Conservation (phyloP, 305 asterid genomes). For the Fraxinus dipetala region DNA sequence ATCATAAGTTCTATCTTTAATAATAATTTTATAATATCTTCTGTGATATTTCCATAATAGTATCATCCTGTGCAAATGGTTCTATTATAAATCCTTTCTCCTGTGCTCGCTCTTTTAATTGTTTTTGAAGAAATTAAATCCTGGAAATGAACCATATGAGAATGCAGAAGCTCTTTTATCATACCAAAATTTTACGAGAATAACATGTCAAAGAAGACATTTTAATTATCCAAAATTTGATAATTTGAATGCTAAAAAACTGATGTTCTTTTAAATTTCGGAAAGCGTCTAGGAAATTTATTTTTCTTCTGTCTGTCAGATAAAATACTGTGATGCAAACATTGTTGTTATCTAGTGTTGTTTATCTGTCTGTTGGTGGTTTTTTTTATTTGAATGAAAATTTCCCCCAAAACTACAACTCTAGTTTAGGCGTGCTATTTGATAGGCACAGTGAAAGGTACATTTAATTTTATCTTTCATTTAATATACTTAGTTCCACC, state of each 20-base stretch:
- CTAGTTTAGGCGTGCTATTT: neutral
- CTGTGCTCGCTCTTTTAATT: neutral
- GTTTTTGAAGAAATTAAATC: neutral
- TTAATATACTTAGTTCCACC: too few relatives aligned
- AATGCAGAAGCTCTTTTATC: neutral
- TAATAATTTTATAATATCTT: constrained; percentile 7
- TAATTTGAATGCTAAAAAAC: neutral
- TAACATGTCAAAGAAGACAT: neutral
- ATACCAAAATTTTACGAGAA: neutral
- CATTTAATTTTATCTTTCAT: too few relatives aligned
- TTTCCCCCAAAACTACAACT: neutral
- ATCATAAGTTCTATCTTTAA: neutral
- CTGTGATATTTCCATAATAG: neutral
- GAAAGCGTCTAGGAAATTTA: neutral
- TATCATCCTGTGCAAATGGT: neutral
- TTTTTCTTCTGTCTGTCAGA: neutral
- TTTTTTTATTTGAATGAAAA: neutral
- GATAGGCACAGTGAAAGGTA: neutral
- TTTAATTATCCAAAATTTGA: neutral
- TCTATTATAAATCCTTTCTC: neutral
- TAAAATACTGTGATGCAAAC: neutral
- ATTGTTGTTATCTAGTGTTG: neutral
- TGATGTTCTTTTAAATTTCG: neutral
- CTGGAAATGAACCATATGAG: neutral
- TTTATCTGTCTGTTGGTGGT: neutral